Evolutionary conservation across 495 filamentous ascomycete genomes (phyloP), one percentile per base, ranked within the genome.

Genomic region (Xylaria palmicola): DNA sequence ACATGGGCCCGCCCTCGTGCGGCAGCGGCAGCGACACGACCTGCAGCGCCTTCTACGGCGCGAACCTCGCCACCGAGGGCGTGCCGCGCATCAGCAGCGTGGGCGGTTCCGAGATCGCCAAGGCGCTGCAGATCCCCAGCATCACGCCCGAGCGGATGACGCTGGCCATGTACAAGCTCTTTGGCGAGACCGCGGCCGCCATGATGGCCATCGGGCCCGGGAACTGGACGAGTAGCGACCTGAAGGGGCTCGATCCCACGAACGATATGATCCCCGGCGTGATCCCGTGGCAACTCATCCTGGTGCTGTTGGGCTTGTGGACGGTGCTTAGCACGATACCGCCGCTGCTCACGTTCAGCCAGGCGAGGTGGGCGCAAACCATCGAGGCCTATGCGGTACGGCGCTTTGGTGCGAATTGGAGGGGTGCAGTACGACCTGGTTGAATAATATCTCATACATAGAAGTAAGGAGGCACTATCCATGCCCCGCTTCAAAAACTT

Each of bases 131-230:
- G 24, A 41, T 41, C 39, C 53, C 53, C 24, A 56, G 34, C 7
- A 37, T 56, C 15, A 45, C 34, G 4, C 53, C 53, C 19, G 53
- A 37, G 53, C 20, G 53, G 12, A 56, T 56, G 53, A 45, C 39
- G 1, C 53, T 56, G 15, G 53, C 53, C 26, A 19, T 56, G 39
- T 44, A 40, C 22, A 56, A 56, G 39, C 39, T 56, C 7, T 56
- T 56, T 37, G 53, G 53, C 9, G 53, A 56, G 53, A 22, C 53
- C 1, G 53, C 53, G 2, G 36, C 40, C 0, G 40, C 53, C 1
- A 37, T 45, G 10, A 56, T 56, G 53, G 39, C 53, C 34, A 37
- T 29, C 17, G 53, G 53, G n/a, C 36, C 53, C 6, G 53, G 53
- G 12, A 53, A 53, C 50, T 53, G 50, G 50, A 53, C 50, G 9